Conservation (phyloP, 345 rosid species). For the Bruguiera gymnorhiza region DNA sequence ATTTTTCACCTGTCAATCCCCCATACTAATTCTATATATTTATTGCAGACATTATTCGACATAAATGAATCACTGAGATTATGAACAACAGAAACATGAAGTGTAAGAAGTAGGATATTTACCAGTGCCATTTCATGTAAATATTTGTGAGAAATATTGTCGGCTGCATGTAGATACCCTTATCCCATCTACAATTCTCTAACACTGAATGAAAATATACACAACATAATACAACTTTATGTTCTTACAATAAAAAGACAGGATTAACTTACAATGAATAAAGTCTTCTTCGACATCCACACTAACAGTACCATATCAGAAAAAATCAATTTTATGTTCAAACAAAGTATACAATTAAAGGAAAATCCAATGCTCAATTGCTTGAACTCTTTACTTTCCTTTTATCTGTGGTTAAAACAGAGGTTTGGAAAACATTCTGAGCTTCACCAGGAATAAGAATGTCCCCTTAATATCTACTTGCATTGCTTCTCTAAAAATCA, state of each 20-base stretch:
- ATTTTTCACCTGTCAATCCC: constrained; percentile 65
- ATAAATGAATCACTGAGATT: constrained; percentile 1
- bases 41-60: constrained; percentile 13
- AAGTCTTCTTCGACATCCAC: constrained; percentile 74
- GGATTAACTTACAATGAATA: constrained; percentile 54
- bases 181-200: constrained; percentile 77
- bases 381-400: constrained; percentile 2
- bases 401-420: background rate
- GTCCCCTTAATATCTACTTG: constrained; percentile 79
- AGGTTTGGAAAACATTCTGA: constrained; percentile 52
- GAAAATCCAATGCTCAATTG: background rate
- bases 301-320: constrained; percentile 63
- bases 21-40: constrained; percentile 53
- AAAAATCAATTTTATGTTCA: background rate
- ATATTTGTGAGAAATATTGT: constrained; percentile 26
- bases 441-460: constrained; percentile 89
- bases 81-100: background rate
- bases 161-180: constrained; percentile 40
- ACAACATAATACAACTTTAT: constrained; percentile 12
- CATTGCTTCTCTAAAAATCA: constrained; percentile 84
- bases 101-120: constrained; percentile 3
- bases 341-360: too few species aligned
- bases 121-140: constrained; percentile 67
- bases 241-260: background rate
- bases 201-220: constrained; percentile 21